Base-by-base conservation (phyloP, 2,329 filamentous ascomycete species). In the Fusarium sp. region DNA sequence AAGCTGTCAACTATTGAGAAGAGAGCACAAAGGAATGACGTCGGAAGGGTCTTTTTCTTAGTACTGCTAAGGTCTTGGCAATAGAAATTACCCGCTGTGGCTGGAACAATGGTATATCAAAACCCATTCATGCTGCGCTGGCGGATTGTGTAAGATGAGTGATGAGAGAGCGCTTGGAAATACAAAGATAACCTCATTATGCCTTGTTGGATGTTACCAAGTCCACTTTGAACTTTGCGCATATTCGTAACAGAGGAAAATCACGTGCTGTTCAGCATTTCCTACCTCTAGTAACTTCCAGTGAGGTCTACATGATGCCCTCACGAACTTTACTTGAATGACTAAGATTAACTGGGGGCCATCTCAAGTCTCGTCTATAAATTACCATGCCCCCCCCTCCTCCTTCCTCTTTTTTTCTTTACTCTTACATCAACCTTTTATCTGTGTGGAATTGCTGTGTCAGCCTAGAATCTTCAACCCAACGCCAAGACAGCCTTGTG, bases 1-100 rank as follows among this genome's bases (percentile, higher is more conserved):
- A 30, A 42, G 24, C 15, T 34, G 26, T 28, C 19, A 46, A 51
- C 46, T 32, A 26, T 6, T n/a, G 23, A 40, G 19, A 40, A 42
- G 17, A 26, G 20, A 24, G n/a, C 20, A 24, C 26, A 48, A 30
- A 43, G 36, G 19, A 52, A 58, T 63, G 59, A 58, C 58, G 57
- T 64, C 51, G 45, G 45, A 58, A 30, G 51, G 38, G 53, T 40
- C 40, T 36, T 30, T 42, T 36, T 38, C 15, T 39, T 36, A 45
- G 57, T 34, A 43, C 30, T 43, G 20, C 26, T 36, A 45, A 49
- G 6, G 32, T 36, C 44, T 57, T 63, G 50, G 43, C 39, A 28
- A 12, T 23, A 32, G 50, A 28, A 6, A 51, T 42, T 32, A 36
- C 42, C 59, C 59, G 34, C 57, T 44, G 43, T 56, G 57, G 59